Evolutionary conservation across 768 basidiomycete genomes (phyloP).

Genomic region (Amanita pallidorosea): DNA sequence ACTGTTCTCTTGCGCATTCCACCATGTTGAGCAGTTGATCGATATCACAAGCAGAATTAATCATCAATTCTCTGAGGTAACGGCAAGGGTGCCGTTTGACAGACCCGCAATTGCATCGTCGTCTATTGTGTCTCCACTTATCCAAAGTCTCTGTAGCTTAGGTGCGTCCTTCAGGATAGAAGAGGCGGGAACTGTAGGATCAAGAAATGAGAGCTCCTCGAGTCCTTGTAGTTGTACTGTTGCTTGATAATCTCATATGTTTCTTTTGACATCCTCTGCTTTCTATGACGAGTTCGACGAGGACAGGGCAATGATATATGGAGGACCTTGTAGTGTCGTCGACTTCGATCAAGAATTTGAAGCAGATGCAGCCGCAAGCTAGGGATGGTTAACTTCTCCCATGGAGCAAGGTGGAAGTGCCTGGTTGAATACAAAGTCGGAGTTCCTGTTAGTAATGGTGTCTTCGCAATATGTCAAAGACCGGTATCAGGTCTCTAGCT

Average conservation of each 20-base stretch:
- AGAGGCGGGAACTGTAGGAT: neutral
- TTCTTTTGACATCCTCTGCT: neutral
- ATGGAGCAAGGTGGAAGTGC: too few relatives aligned
- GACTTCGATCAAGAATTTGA: too few relatives aligned
- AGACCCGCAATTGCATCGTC: too few relatives aligned
- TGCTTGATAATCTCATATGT: neutral
- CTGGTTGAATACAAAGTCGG: too few relatives aligned
- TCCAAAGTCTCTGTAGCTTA: too few relatives aligned
- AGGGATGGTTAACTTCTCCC: neutral
- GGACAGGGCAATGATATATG: neutral
- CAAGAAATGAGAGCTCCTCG: neutral
- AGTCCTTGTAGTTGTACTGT: neutral
- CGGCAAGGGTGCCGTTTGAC: neutral
- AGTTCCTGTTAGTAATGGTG: neutral
- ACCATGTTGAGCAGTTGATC: neutral
- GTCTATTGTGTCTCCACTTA: too few relatives aligned
- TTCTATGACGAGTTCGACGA: neutral
- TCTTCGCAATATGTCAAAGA: neutral
- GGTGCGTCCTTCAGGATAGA: too few relatives aligned
- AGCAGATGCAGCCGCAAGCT: neutral
- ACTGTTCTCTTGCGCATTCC: neutral
- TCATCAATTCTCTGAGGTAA: neutral
- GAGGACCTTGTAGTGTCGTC: neutral
- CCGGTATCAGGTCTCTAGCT: too few relatives aligned
- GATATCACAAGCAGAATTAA: neutral